Evolutionary conservation across 73 alveolate species (phyloP), one percentile per base, ranked within the genome.

Genomic region (Chromera velia): DNA sequence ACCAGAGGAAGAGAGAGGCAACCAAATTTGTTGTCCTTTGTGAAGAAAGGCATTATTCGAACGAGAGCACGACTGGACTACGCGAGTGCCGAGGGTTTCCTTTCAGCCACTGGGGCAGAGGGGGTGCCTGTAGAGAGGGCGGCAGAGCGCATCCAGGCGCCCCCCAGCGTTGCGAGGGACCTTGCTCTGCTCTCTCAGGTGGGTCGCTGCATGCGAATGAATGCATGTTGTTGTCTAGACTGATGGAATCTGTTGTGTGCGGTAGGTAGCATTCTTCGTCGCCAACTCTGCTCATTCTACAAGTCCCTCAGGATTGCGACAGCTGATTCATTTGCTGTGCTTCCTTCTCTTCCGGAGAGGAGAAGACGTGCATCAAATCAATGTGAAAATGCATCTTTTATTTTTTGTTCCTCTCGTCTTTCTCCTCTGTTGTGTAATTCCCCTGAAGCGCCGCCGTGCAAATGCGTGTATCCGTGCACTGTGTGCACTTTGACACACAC

Each of bases 21-120:
- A n/a, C n/a, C n/a, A n/a, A n/a, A n/a, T n/a, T n/a, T n/a, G n/a
- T n/a, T n/a, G n/a, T n/a, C n/a, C n/a, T 65, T 62, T 81, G 89
- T 83, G 0, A 88, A 87, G 66, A 76, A 80, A 81, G 76, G 82
- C 9, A 80, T 82, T 81, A 83, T 73, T 31, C 84, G 83, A 86
- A 88, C 89, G 1, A 82, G 80, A 65, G 83, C 76, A 71, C 76
- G 82, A n/a, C 72, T 86, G 86, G 80, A 81, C 79, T 86, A 78
- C 75, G 30, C 45, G 29, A 85, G 75, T 45, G 88, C n/a, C 18
- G 69, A 30, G 69, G 4, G 18, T 55, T 24, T 27, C 32, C 32
- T 55, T 55, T 55, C 4, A 10, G 30, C 32, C n/a, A n/a, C n/a
- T n/a, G n/a, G n/a, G n/a, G n/a, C n/a, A n/a, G n/a, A n/a, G n/a